Percentiles rank a stretch among this genome's conserved stretches.
These are phyloP conservation scores for Aureoboletus auriporus DNA, from an alignment of 768 basidiomycete species.

Conservation along the genomic window DNA sequence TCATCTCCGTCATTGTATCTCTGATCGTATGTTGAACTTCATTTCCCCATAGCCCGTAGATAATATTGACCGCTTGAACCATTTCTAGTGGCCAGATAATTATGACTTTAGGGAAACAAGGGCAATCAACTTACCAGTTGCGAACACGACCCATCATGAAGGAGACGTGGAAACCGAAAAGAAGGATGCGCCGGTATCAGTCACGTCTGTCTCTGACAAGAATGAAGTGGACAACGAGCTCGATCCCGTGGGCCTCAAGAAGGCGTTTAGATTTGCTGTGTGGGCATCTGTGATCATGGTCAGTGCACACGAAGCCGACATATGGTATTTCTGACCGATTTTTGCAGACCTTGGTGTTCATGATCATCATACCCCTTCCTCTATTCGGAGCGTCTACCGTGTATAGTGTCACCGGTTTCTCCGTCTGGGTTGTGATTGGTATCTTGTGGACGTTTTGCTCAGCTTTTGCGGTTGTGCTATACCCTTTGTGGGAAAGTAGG, in stretches of 20 bases:
- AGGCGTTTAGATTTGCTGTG: constrained; percentile 79
- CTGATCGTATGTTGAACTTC: constrained; percentile 46
- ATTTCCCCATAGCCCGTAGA: background rate
- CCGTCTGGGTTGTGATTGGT: constrained; percentile 78
- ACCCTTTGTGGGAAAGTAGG: constrained; percentile 84
- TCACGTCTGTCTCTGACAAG: constrained; percentile 36
- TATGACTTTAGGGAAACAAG: constrained; percentile 81
- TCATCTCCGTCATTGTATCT: constrained; percentile 65
- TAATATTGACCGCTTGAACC: background rate
- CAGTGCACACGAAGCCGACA: constrained; percentile 19
- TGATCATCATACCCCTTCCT: constrained; percentile 78
- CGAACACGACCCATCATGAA: constrained; percentile 12
- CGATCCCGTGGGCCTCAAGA: constrained; percentile 59
- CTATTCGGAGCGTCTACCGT: constrained; percentile 80
- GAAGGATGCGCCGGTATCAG: constrained; percentile 28
- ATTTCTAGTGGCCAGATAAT: constrained; percentile 65
- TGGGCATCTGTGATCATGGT: constrained; percentile 65
- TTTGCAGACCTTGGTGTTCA: constrained; percentile 52
- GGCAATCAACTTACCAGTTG: constrained; percentile 54
- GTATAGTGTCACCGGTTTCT: constrained; percentile 59
- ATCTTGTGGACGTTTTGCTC: constrained; percentile 85
- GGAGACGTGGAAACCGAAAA: constrained; percentile 36
- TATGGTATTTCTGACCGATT: background rate
- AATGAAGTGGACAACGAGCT: constrained; percentile 51
- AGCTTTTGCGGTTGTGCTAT: constrained; percentile 70